These are phyloP conservation scores for Trebouxia gelatinosa DNA, from an alignment of 163 green algal species.

Conservation along the genomic window DNA sequence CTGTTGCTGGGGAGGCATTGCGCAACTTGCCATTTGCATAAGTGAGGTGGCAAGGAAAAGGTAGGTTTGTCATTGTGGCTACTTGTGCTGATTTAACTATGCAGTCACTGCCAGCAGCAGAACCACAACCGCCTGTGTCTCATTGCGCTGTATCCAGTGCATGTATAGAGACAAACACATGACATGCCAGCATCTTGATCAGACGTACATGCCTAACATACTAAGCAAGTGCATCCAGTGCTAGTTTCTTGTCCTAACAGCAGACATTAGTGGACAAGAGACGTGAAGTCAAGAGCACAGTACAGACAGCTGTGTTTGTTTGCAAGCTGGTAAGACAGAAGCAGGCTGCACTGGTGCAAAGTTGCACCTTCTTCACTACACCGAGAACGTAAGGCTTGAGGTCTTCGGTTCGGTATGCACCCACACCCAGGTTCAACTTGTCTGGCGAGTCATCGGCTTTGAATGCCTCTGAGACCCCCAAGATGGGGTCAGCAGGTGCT, in stretches of 20 bases:
- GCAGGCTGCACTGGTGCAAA: too few species aligned
- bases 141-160: too few species aligned
- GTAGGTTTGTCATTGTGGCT: too few species aligned
- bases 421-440: slow-evolving; percentile 97
- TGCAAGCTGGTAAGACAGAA: not conserved
- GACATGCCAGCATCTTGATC: too few species aligned
- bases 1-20: not conserved
- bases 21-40: not conserved
- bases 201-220: too few species aligned
- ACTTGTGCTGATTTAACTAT: too few species aligned
- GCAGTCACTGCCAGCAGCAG: too few species aligned
- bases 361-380: slow-evolving; percentile 86
- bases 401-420: slow-evolving; percentile 94
- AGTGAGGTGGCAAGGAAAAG: too few species aligned
- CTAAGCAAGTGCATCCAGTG: too few species aligned
- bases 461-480: slow-evolving; percentile 94
- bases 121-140: too few species aligned
- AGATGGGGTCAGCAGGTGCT: slow-evolving; percentile 72
- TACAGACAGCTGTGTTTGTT: not conserved
- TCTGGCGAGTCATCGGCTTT: slow-evolving; percentile 58
- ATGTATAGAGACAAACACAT: too few species aligned
- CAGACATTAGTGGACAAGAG: not conserved
- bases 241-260: not conserved
- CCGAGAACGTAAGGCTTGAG: slow-evolving; percentile 92
- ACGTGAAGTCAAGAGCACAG: not conserved